These are phyloP conservation scores for Hypoxylon cercidicola DNA, from an alignment of 495 filamentous ascomycete species.

Conservation along the genomic window DNA sequence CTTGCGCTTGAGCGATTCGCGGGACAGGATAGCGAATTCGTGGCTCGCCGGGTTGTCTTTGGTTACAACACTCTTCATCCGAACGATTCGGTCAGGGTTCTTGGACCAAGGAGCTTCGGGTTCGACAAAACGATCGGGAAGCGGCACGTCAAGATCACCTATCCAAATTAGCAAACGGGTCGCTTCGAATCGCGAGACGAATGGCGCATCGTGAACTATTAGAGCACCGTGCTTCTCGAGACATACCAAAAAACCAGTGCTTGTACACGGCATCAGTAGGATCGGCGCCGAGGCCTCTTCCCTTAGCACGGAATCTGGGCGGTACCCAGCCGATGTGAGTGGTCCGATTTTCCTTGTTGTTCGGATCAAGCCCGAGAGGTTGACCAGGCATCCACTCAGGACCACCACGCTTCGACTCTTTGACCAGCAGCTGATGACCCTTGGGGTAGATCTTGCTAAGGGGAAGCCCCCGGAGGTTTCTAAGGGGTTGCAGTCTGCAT, in stretches of 20 bases:
- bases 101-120: neutral
- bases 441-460: neutral
- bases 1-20: neutral
- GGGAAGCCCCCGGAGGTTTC: neutral
- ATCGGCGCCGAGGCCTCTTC: slow-evolving; percentile 6
- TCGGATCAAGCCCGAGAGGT: neutral
- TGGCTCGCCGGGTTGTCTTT: neutral
- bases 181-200: neutral
- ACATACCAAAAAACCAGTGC: slow-evolving; percentile 12
- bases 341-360: neutral
- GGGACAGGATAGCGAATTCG: neutral
- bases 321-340: slow-evolving; percentile 10
- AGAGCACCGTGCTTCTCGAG: neutral
- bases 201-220: neutral
- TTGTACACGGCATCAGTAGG: slow-evolving; percentile 5
- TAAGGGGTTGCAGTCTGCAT: neutral
- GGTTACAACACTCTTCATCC: neutral
- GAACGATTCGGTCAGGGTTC: neutral
- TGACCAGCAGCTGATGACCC: neutral
- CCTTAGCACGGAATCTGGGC: neutral
- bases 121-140: neutral
- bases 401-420: neutral
- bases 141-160: slow-evolving; percentile 1
- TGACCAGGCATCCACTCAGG: slow-evolving; percentile 2
- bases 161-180: neutral